Conservation (phyloP, 805 yeast species). For the Schwanniomyces sp. region DNA sequence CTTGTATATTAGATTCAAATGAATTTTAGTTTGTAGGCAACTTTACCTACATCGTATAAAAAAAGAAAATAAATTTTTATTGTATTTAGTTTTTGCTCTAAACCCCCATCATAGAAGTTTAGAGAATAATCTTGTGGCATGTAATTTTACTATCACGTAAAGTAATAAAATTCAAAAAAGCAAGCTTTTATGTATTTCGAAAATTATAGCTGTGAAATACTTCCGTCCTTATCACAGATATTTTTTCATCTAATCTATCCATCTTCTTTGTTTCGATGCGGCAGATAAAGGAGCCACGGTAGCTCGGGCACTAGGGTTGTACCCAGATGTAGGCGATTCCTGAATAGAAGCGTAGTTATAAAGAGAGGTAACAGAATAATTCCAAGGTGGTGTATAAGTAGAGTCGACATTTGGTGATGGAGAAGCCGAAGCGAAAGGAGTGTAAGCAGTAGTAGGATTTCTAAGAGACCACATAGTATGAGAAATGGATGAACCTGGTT, state of each 20-base stretch:
- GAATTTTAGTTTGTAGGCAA: too few relatives aligned
- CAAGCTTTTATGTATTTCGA: too few relatives aligned
- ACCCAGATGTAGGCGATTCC: conserved; percentile 62
- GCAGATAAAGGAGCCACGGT: conserved; percentile 35
- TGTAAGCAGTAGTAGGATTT: conserved; percentile 65
- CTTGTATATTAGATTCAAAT: too few relatives aligned
- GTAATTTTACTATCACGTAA: too few relatives aligned
- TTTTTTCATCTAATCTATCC: conserved; percentile 28
- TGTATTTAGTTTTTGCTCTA: too few relatives aligned
- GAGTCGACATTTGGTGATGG: conserved; percentile 50
- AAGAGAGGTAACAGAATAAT: conserved; percentile 61
- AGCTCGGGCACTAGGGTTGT: conserved; percentile 59
- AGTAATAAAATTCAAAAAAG: too few relatives aligned
- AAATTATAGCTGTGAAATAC: too few relatives aligned
- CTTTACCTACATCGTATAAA: too few relatives aligned
- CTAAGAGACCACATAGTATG: conserved; percentile 63
- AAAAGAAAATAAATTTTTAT: too few relatives aligned
- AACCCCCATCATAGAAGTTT: too few relatives aligned
- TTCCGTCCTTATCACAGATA: too few relatives aligned
- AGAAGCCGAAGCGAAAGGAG: conserved; percentile 49
- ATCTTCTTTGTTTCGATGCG: conserved; percentile 36
- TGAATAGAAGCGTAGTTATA: conserved; percentile 75
- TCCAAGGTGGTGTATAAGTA: conserved; percentile 86
- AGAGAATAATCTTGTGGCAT: too few relatives aligned
- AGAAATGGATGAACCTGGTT: conserved; percentile 75